Conservation (phyloP, 2,329 filamentous ascomycete species). For the Apiospora malaysiana region DNA sequence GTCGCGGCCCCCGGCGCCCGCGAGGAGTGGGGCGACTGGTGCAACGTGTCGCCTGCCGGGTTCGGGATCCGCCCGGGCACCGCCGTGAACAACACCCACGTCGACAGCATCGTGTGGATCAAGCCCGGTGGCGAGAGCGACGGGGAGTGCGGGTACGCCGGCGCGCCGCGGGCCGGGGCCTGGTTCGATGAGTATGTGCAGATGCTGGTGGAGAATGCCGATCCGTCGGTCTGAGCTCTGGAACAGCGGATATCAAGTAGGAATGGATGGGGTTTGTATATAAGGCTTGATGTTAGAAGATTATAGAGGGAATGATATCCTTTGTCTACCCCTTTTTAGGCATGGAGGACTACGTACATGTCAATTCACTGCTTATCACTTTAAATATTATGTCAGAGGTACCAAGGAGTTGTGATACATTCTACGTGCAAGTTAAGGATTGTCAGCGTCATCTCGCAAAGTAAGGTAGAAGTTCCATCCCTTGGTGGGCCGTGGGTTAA, state of each 20-base stretch:
- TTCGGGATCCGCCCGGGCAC: slow-evolving; percentile 63
- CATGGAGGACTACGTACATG: neutral
- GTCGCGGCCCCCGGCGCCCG: slow-evolving; percentile 44
- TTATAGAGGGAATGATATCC: neutral
- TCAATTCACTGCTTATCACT: neutral
- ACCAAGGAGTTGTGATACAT: no score
- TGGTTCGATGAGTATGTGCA: slow-evolving; percentile 72
- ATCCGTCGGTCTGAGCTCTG: slow-evolving; percentile 51
- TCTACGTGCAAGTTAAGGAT: no score
- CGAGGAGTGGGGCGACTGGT: slow-evolving; percentile 64
- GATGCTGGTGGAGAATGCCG: slow-evolving; percentile 61
- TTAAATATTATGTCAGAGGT: neutral
- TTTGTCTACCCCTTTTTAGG: neutral
- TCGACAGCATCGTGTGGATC: slow-evolving; percentile 68
- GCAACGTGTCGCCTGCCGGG: slow-evolving; percentile 63
- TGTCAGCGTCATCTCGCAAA: no score
- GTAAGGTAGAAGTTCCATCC: no score
- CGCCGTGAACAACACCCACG: slow-evolving; percentile 57
- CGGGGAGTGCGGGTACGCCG: slow-evolving; percentile 56
- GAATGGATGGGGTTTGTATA: neutral
- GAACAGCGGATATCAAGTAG: neutral
- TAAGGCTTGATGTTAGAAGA: slow-evolving; percentile 2
- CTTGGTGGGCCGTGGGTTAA: no score
- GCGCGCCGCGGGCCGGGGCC: slow-evolving; percentile 72
- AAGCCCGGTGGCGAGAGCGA: slow-evolving; percentile 64